Base-by-base conservation (phyloP, 176 grass and related monocot genomes). In the Phoenix roebelenii region DNA sequence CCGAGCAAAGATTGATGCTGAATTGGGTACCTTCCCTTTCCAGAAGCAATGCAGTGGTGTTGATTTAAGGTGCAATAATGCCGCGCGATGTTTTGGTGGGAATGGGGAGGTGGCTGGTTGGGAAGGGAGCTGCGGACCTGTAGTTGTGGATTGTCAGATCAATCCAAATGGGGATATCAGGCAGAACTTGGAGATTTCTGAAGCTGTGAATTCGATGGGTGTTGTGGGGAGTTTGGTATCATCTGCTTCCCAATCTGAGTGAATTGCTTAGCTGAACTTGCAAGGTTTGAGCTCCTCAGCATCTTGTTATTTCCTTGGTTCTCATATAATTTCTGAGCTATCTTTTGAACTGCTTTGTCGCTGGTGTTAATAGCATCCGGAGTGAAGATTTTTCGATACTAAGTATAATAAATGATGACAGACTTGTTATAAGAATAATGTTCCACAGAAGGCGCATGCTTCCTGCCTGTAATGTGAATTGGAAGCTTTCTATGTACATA, bases 1-100 rank as follows among this genome's bases (percentile, higher is more conserved):
- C 20, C 71, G 77, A 65, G 82, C 68, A 56, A 97, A 88, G 79
- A 80, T 97, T n/a, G 73, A 91, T 50, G 71, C 23, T 4, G 84
- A 97, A 85, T 66, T 91, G 50, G 75, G 57, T 6, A 22, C 49
- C n/a, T 69, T 67, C 16, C 52, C 56, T 1, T 83, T 89, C 55
- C 58, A 78, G 55, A 83, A 80, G 67, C 69, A 76, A 3, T 78
- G 79, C 28, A 51, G 60, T 52, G 48, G 60, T 59, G 68, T 59
- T 75, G 61, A 26, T 32, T 44, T 59, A 29, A 58, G 60, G 17
- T 81, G 71, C 49, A 15, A 76, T 59, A 59, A 68, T 7, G 3
- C 32, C 23, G 7, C 25, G 1, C 67, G 14, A 18, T 70, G 50
- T 63, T 64, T 79, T 0, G 18, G 25, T 15, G 5, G 63, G 52